Conservation (phyloP, 1,284 basidiomycete species). For the Bondarzewia mesenterica region DNA sequence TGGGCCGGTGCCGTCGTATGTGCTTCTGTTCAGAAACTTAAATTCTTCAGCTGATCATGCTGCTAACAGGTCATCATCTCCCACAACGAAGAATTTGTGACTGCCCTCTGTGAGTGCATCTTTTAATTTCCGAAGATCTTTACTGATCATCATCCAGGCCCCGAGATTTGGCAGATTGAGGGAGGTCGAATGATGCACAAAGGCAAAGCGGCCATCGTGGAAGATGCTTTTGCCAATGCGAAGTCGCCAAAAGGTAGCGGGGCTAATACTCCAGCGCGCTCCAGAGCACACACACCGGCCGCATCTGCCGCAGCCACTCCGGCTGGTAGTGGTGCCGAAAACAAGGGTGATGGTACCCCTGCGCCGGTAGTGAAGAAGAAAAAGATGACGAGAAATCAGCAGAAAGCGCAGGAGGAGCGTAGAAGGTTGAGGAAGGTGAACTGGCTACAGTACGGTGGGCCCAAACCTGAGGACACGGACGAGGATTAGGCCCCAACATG, state of each 20-base stretch:
- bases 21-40: slow-evolving; percentile 7
- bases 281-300: slow-evolving; percentile 55
- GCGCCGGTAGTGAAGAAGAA: slow-evolving; percentile 75
- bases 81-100: slow-evolving; percentile 90
- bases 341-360: slow-evolving; percentile 27
- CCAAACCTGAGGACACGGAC: slow-evolving; percentile 76
- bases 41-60: slow-evolving; percentile 14
- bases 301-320: slow-evolving; percentile 61
- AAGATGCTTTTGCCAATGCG: slow-evolving; percentile 60
- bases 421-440: slow-evolving; percentile 70
- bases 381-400: slow-evolving; percentile 84
- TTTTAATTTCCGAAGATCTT: slow-evolving; percentile 1
- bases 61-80: slow-evolving; percentile 90
- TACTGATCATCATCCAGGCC: slow-evolving; percentile 34
- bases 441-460: slow-evolving; percentile 80
- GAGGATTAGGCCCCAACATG: slow-evolving; percentile 42
- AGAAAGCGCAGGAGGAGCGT: slow-evolving; percentile 83
- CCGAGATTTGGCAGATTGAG: slow-evolving; percentile 80
- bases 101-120: slow-evolving; percentile 65
- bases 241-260: slow-evolving; percentile 66
- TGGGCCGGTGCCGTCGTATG: slow-evolving; percentile 92
- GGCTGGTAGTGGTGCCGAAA: slow-evolving; percentile 65
- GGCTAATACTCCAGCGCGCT: slow-evolving; percentile 57
- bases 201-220: slow-evolving; percentile 80
- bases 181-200: slow-evolving; percentile 77